These are phyloP conservation scores for Grifola frondosa DNA, from an alignment of 1,284 basidiomycete species.

Conservation along the genomic window DNA sequence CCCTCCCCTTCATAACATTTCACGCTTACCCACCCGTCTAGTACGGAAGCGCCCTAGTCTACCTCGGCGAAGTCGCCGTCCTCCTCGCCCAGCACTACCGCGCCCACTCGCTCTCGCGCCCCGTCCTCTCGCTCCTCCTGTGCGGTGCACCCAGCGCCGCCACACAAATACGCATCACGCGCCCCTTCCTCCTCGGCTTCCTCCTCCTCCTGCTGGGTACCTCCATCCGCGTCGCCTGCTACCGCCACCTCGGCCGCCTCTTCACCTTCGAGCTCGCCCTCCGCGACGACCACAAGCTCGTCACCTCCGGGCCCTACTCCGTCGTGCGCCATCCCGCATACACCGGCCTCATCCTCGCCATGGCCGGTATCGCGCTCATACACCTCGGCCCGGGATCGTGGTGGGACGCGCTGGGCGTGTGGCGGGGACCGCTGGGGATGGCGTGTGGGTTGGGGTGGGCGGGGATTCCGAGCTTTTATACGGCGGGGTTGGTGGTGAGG, in stretches of 20 bases:
- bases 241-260: conserved; percentile 10
- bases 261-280: conserved; percentile 9
- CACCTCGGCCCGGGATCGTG: background rate
- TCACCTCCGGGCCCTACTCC: conserved; percentile 11
- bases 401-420: background rate
- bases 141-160: too few species aligned
- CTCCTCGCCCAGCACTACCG: too few species aligned
- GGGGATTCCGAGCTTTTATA: background rate
- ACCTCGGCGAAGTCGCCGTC: too few species aligned
- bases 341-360: background rate
- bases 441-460: background rate
- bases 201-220: too few species aligned
- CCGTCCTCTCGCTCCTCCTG: too few species aligned
- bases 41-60: too few species aligned
- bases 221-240: too few species aligned
- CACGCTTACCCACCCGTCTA: too few species aligned
- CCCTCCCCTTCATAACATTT: too few species aligned
- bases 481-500: background rate
- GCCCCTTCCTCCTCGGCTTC: too few species aligned
- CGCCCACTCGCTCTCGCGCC: too few species aligned
- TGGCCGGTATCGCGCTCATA: background rate
- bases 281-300: conserved; percentile 9
- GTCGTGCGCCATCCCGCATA: conserved; percentile 13
- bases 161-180: too few species aligned
- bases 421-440: background rate